Conservation (phyloP, 345 rosid species). For the Citrus maxima region DNA sequence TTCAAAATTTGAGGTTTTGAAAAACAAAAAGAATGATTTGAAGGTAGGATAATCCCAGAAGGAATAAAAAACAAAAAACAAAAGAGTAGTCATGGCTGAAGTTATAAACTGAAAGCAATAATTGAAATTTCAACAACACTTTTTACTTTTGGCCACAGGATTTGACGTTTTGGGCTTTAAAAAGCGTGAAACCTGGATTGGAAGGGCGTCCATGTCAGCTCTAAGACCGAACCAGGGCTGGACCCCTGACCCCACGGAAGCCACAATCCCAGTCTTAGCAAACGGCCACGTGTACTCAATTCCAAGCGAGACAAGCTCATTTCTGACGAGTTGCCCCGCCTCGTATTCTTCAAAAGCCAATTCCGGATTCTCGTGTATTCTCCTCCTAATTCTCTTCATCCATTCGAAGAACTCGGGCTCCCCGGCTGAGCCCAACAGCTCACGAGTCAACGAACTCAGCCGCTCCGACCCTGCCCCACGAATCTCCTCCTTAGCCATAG, state of each 20-base stretch:
- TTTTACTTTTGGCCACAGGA: too few relatives aligned
- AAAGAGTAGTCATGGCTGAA: too few relatives aligned
- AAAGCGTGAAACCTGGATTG: slow-evolving; percentile 32
- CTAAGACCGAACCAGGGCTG: slow-evolving; percentile 51
- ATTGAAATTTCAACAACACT: too few relatives aligned
- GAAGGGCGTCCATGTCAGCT: slow-evolving; percentile 66
- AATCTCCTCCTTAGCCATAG: background rate
- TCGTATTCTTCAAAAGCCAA: slow-evolving; percentile 41
- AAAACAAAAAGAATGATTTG: too few relatives aligned
- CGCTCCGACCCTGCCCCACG: slow-evolving; percentile 6
- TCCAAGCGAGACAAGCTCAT: slow-evolving; percentile 41
- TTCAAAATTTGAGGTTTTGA: too few relatives aligned
- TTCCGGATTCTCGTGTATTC: slow-evolving; percentile 51
- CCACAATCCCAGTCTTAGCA: slow-evolving; percentile 50
- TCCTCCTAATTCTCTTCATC: slow-evolving; percentile 38
- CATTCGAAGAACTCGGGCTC: slow-evolving; percentile 40
- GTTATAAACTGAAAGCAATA: too few relatives aligned
- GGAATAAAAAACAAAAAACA: too few relatives aligned
- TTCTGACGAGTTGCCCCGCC: slow-evolving; percentile 35
- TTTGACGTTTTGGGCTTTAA: too few relatives aligned
- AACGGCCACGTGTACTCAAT: slow-evolving; percentile 46
- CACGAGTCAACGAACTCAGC: slow-evolving; percentile 20
- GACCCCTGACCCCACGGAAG: slow-evolving; percentile 37
- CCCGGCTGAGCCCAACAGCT: slow-evolving; percentile 31
- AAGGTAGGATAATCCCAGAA: too few relatives aligned